These are phyloP conservation scores for Rosa persica DNA, from an alignment of 306 rosid species.

Conservation along the genomic window DNA sequence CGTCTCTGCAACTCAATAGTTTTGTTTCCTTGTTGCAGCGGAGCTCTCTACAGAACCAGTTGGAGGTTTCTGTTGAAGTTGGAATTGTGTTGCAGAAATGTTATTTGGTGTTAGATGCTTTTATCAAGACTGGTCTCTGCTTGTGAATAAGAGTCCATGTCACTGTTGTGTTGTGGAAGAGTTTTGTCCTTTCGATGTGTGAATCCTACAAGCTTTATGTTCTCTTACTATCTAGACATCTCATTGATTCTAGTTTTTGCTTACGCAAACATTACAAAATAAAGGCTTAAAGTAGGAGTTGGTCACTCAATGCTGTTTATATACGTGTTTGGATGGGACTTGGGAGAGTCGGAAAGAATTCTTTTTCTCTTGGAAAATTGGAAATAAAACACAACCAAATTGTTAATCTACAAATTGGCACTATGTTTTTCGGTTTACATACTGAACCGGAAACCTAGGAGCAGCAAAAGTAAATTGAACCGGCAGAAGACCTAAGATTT, in stretches of 20 bases:
- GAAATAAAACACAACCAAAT: neutral
- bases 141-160: slow-evolving; percentile 28
- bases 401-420: neutral
- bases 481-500: slow-evolving; percentile 6
- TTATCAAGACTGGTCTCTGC: neutral
- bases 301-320: neutral
- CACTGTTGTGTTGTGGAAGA: slow-evolving; percentile 13
- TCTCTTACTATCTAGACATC: neutral
- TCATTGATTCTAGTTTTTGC: neutral
- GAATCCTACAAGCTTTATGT: neutral
- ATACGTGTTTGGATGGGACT: neutral
- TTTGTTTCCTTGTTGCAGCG: slow-evolving; percentile 17
- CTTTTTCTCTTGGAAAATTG: neutral
- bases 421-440: neutral
- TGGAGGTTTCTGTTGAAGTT: slow-evolving; percentile 8
- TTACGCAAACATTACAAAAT: neutral
- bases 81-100: neutral
- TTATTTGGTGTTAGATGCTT: slow-evolving; percentile 1
- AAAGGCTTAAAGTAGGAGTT: neutral
- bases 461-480: neutral
- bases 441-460: neutral
- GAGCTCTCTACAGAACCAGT: neutral
- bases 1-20: neutral
- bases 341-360: neutral
- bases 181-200: neutral